A percentile compares a stretch with the other conserved stretches of the same genome.
Evolutionary conservation across 192 early-diverging fungal genomes (phyloP).

Genomic region (Phlyctochytrium arcticum): DNA sequence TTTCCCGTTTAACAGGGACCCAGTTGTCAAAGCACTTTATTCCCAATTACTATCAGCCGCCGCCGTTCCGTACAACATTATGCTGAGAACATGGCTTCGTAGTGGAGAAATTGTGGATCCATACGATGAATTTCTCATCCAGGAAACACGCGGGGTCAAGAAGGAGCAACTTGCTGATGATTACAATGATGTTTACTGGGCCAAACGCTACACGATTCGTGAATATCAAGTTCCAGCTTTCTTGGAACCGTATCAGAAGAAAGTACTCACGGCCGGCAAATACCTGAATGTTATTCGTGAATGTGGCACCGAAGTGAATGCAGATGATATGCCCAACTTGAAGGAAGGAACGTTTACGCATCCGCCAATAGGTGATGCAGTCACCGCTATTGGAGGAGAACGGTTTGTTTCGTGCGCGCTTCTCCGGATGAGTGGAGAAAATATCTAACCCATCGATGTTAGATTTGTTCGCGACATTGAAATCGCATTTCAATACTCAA

Average conservation of each 20-base stretch:
- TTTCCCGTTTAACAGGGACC: slow-evolving; percentile 47
- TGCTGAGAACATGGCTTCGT: slow-evolving; percentile 85
- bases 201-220: slow-evolving; percentile 67
- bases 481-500: slow-evolving; percentile 82
- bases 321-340: background rate
- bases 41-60: slow-evolving; percentile 72
- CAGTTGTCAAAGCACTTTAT: slow-evolving; percentile 66
- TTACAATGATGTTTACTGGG: slow-evolving; percentile 82
- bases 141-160: slow-evolving; percentile 47
- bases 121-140: slow-evolving; percentile 90
- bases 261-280: slow-evolving; percentile 87
- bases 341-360: background rate
- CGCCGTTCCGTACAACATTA: slow-evolving; percentile 75
- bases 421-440: background rate
- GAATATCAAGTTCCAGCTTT: slow-evolving; percentile 69
- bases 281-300: slow-evolving; percentile 92
- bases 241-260: slow-evolving; percentile 67
- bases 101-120: slow-evolving; percentile 85
- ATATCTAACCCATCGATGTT: background rate
- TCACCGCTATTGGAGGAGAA: slow-evolving; percentile 17
- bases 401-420: slow-evolving; percentile 4
- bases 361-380: slow-evolving; percentile 3
- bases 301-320: slow-evolving; percentile 53
- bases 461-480: slow-evolving; percentile 77
- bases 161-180: slow-evolving; percentile 59